Conservation (phyloP, 768 basidiomycete species). For the Rhizopogon vesiculosus region DNA sequence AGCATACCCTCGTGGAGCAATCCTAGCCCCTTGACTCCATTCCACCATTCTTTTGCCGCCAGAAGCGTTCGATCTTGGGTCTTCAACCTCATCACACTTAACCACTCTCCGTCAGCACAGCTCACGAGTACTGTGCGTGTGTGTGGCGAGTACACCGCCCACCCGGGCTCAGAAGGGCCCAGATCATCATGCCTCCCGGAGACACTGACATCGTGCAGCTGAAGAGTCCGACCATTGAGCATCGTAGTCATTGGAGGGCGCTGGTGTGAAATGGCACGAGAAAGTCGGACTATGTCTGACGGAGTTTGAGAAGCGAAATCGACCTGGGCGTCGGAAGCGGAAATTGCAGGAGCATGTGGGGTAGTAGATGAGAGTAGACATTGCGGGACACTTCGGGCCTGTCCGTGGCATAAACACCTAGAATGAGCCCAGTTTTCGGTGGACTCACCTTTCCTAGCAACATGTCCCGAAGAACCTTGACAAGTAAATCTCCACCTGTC, state of each 20-base stretch:
- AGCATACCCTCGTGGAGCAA: conserved; percentile 14
- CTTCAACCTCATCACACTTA: conserved; percentile 55
- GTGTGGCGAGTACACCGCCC: conserved; percentile 37
- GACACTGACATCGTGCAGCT: conserved; percentile 32
- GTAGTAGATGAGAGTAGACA: conserved; percentile 18
- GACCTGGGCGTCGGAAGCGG: conserved; percentile 43
- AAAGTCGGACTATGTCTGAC: conserved; percentile 43
- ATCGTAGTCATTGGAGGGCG: conserved; percentile 31
- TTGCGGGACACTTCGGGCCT: conserved; percentile 54
- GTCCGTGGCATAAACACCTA: background rate
- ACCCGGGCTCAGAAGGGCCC: conserved; percentile 30
- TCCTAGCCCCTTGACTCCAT: conserved; percentile 46
- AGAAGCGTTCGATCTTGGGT: conserved; percentile 55
- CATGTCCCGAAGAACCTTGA: conserved; percentile 64
- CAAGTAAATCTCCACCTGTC: conserved; percentile 66
- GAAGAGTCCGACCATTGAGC: conserved; percentile 31
- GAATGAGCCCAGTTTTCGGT: background rate
- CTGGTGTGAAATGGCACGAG: conserved; percentile 70
- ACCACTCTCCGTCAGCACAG: conserved; percentile 47
- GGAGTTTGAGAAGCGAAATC: conserved; percentile 59
- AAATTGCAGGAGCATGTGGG: conserved; percentile 59
- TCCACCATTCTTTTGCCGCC: conserved; percentile 72
- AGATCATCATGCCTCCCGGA: conserved; percentile 1
- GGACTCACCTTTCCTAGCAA: conserved; percentile 45
- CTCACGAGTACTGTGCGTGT: conserved; percentile 42